Conservation (phyloP, 768 basidiomycete species). For the Leccinum incarnatum region DNA sequence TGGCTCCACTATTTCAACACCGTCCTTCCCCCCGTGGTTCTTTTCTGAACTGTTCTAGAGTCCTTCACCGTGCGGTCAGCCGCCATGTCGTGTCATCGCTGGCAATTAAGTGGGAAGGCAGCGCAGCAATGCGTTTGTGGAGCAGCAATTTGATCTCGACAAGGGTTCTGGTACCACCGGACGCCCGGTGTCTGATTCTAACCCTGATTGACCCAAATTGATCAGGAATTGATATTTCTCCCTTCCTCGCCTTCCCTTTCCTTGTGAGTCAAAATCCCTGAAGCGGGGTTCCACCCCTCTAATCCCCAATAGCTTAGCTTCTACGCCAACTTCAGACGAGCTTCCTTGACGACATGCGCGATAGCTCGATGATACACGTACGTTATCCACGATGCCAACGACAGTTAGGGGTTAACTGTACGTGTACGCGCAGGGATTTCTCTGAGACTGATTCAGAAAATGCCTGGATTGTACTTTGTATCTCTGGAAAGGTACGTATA, state of each 20-base stretch:
- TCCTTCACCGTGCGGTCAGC: not conserved
- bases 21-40: not conserved
- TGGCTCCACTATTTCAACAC: not conserved
- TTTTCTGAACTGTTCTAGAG: constrained; percentile 7
- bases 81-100: not conserved
- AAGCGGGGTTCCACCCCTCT: not conserved
- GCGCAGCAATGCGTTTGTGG: not conserved
- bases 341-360: not conserved
- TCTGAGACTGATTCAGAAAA: not conserved
- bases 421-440: constrained; percentile 5
- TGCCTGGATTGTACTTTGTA: not conserved
- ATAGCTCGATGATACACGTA: constrained; percentile 1
- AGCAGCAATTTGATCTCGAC: not conserved
- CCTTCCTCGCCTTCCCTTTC: not conserved
- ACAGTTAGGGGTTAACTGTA: constrained; percentile 4
- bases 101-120: not conserved
- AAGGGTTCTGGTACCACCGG: constrained; percentile 1
- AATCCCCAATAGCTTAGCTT: not conserved
- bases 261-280: not conserved
- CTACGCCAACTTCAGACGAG: not conserved
- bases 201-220: constrained; percentile 6
- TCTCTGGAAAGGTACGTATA: not conserved
- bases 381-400: not conserved
- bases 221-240: not conserved
- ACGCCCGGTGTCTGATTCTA: not conserved